phyloP scores from a whole-genome alignment of 768 basidiomycete species.

The Podaxis sp. region DNA sequence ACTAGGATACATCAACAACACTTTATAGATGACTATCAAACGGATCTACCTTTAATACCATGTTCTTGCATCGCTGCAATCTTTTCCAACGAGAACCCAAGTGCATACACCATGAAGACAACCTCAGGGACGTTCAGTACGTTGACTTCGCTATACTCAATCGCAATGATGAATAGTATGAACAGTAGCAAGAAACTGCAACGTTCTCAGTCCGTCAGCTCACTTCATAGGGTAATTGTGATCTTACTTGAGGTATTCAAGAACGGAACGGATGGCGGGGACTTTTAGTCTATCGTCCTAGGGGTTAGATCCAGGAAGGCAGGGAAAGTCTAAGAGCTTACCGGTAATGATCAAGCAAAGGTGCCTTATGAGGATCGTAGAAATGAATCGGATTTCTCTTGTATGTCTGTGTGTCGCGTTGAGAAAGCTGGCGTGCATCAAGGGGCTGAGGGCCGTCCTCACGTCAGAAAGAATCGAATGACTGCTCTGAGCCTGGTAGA shows the following conservation, averaged over 20 bases:
- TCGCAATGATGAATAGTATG: conserved; percentile 72
- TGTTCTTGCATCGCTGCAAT: conserved; percentile 95
- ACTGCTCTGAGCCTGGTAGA: conserved; percentile 85
- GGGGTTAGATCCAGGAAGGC: background rate
- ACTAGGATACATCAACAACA: conserved; percentile 38
- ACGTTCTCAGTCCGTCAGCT: conserved; percentile 9
- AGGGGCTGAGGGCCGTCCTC: conserved; percentile 19
- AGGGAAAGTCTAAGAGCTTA: conserved; percentile 27
- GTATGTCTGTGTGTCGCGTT: conserved; percentile 62
- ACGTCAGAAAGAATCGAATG: conserved; percentile 92
- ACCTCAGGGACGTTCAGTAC: conserved; percentile 65
- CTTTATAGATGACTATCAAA: background rate
- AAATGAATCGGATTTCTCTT: conserved; percentile 90
- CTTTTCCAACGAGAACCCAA: conserved; percentile 90
- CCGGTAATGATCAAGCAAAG: conserved; percentile 95
- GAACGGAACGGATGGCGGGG: conserved; percentile 83
- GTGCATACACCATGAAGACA: conserved; percentile 73
- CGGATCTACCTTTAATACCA: conserved; percentile 71
- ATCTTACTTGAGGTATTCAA: conserved; percentile 83
- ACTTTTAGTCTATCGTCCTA: conserved; percentile 71
- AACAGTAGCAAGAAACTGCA: conserved; percentile 78
- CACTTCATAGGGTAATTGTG: background rate
- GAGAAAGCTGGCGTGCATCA: background rate
- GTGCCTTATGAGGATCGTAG: conserved; percentile 92
- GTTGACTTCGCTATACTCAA: conserved; percentile 67